Conservation (phyloP, 208 protist genomes). For the Jaenimonas drosophilae region DNA sequence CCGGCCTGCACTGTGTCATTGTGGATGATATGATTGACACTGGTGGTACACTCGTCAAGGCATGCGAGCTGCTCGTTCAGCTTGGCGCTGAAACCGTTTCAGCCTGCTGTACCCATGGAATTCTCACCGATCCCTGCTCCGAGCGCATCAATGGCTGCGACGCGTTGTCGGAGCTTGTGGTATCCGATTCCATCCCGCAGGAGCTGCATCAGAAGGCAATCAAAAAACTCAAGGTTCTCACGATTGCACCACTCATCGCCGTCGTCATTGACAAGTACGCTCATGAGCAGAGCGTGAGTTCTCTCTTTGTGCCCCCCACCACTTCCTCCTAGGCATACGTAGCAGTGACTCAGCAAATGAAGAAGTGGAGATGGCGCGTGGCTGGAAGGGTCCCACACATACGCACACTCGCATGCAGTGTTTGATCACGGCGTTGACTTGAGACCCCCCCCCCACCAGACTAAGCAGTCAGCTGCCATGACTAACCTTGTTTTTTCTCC, state of each 20-base stretch:
- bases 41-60: constrained; percentile 87
- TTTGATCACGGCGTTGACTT: no score
- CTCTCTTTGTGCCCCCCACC: no score
- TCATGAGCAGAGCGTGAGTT: constrained; percentile 55
- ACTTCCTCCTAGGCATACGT: no score
- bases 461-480: no score
- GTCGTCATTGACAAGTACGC: constrained; percentile 63
- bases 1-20: constrained; percentile 88
- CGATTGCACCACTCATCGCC: constrained; percentile 84
- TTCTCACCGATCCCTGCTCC: constrained; percentile 82
- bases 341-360: no score
- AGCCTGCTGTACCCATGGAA: constrained; percentile 92
- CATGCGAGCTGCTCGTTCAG: constrained; percentile 86
- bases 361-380: no score
- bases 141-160: constrained; percentile 82
- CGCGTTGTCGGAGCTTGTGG: constrained; percentile 82
- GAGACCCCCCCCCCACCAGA: no score
- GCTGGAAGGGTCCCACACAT: no score
- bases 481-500: no score
- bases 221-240: constrained; percentile 83
- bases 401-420: no score
- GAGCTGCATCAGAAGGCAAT: constrained; percentile 57
- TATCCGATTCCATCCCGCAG: constrained; percentile 92
- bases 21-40: constrained; percentile 97
- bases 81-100: constrained; percentile 88